These are phyloP conservation scores for Dendrocalamus latiflorus DNA, from an alignment of 202 grass and related monocot species.

Conservation along the genomic window DNA sequence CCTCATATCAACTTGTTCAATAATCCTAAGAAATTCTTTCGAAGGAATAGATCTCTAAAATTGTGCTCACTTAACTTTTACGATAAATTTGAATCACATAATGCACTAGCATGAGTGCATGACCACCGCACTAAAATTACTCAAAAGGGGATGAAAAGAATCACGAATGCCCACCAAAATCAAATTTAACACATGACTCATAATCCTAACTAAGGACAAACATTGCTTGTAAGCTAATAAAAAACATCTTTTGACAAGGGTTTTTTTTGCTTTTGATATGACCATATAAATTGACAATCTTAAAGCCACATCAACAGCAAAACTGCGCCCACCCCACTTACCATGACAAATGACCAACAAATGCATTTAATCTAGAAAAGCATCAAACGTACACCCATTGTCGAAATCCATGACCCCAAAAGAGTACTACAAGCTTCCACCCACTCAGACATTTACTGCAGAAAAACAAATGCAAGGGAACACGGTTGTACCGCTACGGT, in stretches of 20 bases:
- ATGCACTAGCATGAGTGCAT: too few relatives aligned
- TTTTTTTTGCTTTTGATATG: neutral
- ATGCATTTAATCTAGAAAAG: too few relatives aligned
- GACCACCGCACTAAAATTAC: neutral
- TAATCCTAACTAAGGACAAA: neutral
- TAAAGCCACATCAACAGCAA: too few relatives aligned
- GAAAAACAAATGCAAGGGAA: neutral
- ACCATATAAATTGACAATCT: neutral
- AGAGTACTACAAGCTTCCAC: neutral
- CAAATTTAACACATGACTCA: neutral
- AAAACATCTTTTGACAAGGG: neutral
- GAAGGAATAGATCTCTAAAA: neutral
- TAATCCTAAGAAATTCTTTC: neutral
- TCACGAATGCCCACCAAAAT: neutral
- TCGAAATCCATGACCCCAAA: neutral
- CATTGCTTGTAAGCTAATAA: conserved; percentile 15
- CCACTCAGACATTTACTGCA: conserved; percentile 5
- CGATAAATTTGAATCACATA: neutral
- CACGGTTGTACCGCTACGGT: neutral
- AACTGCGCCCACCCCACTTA: too few relatives aligned
- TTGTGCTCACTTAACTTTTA: neutral
- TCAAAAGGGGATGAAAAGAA: neutral
- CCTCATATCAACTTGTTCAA: neutral
- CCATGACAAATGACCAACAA: too few relatives aligned
- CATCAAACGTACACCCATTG: neutral